These are phyloP conservation scores for Pyrenophora teres DNA, from an alignment of 2,329 filamentous ascomycete genomes.

Conservation along the genomic window DNA sequence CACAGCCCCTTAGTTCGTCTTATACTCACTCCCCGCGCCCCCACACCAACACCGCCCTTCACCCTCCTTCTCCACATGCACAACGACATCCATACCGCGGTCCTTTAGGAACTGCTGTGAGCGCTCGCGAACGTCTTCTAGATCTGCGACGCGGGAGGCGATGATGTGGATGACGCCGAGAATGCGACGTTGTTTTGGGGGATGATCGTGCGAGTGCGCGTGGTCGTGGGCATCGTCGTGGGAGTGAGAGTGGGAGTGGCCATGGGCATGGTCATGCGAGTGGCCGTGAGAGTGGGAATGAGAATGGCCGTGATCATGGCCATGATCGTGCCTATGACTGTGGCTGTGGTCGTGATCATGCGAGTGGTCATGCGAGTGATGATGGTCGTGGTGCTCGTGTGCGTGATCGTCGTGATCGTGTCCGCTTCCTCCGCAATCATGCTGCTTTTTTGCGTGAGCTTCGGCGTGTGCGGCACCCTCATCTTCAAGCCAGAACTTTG, in stretches of 20 bases:
- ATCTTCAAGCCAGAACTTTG: constrained; percentile 92
- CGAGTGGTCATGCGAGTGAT: constrained; percentile 31
- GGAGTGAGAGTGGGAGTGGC: constrained; percentile 6
- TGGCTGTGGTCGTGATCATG: constrained; percentile 32
- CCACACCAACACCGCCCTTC: constrained; percentile 70
- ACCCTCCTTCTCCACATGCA: constrained; percentile 87
- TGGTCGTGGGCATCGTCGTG: constrained; percentile 23
- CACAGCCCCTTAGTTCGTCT: background rate
- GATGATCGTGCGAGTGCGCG: constrained; percentile 44
- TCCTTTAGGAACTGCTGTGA: constrained; percentile 71
- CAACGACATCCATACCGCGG: constrained; percentile 77
- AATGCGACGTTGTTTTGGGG: constrained; percentile 55
- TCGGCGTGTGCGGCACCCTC: constrained; percentile 50
- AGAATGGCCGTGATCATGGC: constrained; percentile 33
- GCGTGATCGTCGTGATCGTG: constrained; percentile 36
- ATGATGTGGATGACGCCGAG: constrained; percentile 87
- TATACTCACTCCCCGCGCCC: constrained; percentile 42
- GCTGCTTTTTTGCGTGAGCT: constrained; percentile 48
- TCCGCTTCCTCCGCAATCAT: constrained; percentile 30
- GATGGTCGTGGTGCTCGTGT: constrained; percentile 27
- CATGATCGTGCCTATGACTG: constrained; percentile 35
- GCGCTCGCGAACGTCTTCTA: constrained; percentile 84
- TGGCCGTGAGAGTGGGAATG: constrained; percentile 29
- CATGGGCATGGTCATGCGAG: background rate
- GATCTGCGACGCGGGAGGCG: constrained; percentile 70